Conservation (phyloP, 2,329 filamentous ascomycete species). For the Aspergillus viridinutans region DNA sequence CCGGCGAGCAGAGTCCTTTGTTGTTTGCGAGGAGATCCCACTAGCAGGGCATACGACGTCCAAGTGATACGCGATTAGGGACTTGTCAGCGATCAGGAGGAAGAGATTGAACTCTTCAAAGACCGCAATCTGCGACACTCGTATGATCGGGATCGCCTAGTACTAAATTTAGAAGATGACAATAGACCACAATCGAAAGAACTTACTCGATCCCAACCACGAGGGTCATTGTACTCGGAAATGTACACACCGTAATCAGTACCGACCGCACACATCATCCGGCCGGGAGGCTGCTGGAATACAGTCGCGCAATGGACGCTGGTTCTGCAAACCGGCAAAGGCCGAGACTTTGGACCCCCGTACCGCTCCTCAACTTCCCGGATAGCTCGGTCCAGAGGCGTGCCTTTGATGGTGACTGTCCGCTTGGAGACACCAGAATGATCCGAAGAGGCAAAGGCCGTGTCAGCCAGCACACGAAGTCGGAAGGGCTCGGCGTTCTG, state of each 20-base stretch:
- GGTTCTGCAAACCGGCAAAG: constrained; percentile 76
- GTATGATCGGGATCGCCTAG: constrained; percentile 69
- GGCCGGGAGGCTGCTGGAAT: constrained; percentile 75
- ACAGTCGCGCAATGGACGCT: constrained; percentile 89
- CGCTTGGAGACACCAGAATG: constrained; percentile 56
- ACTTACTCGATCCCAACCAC: constrained; percentile 83
- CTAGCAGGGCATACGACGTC: constrained; percentile 67
- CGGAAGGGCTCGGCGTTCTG: constrained; percentile 97
- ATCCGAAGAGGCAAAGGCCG: constrained; percentile 61
- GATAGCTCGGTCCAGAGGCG: constrained; percentile 86
- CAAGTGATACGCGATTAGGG: constrained; percentile 87
- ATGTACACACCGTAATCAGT: constrained; percentile 94
- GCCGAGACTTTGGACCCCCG: constrained; percentile 56
- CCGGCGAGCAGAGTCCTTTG: constrained; percentile 68
- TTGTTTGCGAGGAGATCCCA: constrained; percentile 47
- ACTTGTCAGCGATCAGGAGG: constrained; percentile 84
- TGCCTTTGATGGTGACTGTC: constrained; percentile 74
- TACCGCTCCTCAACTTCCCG: constrained; percentile 79
- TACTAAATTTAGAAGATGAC: constrained; percentile 6
- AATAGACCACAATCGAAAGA: background rate
- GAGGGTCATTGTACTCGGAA: constrained; percentile 80
- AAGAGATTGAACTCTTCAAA: constrained; percentile 95
- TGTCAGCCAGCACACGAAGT: constrained; percentile 84
- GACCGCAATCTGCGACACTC: constrained; percentile 88
- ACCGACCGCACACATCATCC: constrained; percentile 85